phyloP scores from a whole-genome alignment of 768 basidiomycete genomes.

The Termitomyces sp. region DNA sequence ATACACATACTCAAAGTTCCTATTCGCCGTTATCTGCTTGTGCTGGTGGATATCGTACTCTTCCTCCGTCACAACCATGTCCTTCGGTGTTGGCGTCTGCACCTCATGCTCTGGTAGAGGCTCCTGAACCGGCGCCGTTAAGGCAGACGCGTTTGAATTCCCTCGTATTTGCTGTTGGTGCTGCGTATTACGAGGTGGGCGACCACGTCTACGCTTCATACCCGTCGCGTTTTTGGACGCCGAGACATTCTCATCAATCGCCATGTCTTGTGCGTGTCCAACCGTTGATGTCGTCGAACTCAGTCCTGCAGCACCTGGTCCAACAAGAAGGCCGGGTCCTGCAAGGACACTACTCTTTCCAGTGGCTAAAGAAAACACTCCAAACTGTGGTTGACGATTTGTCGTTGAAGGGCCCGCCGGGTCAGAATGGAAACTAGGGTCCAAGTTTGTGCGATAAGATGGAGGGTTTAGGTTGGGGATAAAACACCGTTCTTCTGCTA shows the following conservation, averaged over 20 bases:
- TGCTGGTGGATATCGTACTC: slow-evolving; percentile 67
- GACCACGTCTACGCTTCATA: slow-evolving; percentile 11
- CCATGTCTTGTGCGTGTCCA: neutral
- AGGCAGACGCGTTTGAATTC: slow-evolving; percentile 6
- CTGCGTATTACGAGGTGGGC: neutral
- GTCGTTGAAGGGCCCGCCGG: neutral
- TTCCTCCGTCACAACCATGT: slow-evolving; percentile 53
- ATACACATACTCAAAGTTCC: slow-evolving; percentile 84
- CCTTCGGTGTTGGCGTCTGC: slow-evolving; percentile 13
- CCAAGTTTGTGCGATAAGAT: neutral
- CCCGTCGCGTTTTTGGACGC: neutral
- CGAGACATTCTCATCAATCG: neutral
- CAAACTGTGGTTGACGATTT: neutral
- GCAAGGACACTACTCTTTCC: neutral
- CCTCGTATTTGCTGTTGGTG: neutral
- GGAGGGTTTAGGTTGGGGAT: slow-evolving; percentile 6
- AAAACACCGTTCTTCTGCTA: slow-evolving; percentile 38
- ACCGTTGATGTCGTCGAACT: neutral
- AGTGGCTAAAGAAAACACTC: neutral
- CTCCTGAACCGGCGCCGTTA: slow-evolving; percentile 8
- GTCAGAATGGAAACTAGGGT: neutral
- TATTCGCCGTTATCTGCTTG: slow-evolving; percentile 57
- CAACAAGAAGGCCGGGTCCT: neutral
- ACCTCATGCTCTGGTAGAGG: slow-evolving; percentile 5
- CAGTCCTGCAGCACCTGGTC: slow-evolving; percentile 6